Percentiles rank a stretch among this genome's conserved stretches.
Evolutionary conservation across 2,329 filamentous ascomycete genomes (phyloP).

Genomic region (Cylindrodendrum hubeiense): DNA sequence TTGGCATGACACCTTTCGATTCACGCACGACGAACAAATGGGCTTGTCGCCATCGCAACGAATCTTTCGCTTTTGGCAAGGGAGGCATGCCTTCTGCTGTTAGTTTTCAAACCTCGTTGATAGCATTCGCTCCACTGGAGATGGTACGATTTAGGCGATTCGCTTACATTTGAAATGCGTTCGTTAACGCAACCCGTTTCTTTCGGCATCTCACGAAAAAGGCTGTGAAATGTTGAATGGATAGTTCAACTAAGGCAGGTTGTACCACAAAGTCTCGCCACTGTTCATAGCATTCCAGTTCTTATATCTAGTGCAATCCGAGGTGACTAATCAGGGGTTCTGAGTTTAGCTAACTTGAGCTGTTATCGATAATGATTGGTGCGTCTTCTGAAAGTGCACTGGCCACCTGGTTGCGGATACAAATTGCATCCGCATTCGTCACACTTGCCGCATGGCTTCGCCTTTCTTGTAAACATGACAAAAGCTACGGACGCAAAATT

Average conservation of each 20-base stretch:
- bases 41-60: not conserved
- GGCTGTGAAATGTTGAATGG: not conserved
- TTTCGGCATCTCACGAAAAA: not conserved
- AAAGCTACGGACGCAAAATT: no score
- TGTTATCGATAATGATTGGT: no score
- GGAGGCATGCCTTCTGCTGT: not conserved
- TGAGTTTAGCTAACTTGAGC: no score
- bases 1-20: not conserved
- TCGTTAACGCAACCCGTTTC: not conserved
- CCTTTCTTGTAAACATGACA: not conserved
- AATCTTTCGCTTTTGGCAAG: not conserved
- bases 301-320: no score
- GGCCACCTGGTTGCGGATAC: not conserved
- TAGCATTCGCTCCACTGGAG: no score
- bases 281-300: no score
- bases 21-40: not conserved
- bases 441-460: not conserved
- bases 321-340: no score
- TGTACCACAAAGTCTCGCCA: no score
- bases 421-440: not conserved
- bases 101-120: not conserved
- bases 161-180: not conserved
- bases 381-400: no score
- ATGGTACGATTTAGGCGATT: not conserved
- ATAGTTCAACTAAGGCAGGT: not conserved